Evolutionary conservation across 1,284 basidiomycete species (phyloP), one percentile per base, ranked within the genome.

Genomic region (Ustilago trichophora): DNA sequence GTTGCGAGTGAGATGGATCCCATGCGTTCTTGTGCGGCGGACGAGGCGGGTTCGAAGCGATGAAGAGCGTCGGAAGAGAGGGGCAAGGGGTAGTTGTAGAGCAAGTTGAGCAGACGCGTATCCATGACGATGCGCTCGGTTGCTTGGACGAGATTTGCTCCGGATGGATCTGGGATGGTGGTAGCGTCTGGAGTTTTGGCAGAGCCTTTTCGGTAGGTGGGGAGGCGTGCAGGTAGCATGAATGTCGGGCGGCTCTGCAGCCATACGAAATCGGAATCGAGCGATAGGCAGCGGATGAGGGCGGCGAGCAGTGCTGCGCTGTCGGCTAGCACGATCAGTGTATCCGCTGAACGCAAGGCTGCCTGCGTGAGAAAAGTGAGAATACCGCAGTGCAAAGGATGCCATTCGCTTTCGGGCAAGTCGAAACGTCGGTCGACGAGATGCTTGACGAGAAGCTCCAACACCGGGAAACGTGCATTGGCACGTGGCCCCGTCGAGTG

Each of bases 391-490:
- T 74, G 68, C 10, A 73, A 26, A 6, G 22, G 25, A n/a, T 76
- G 72, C 50, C 53, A 62, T 34, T 57, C 50, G 40, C 27, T 27
- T 35, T 70, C 53, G 4, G 56, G 29, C 26, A 54, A 26, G 41
- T 76, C 68, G 33, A 63, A 62, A 15, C 74, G 58, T n/a, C 74
- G 43, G 16, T 74, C 72, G 10, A 76, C 72, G 26, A 76, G 44
- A 43, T 76, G 72, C 54, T 74, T 73, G 26, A 73, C 64, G 3
- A 76, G 45, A 7, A 72, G 37, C 40, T 76, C 74, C 6, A 76
- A 41, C 21, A 76, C 52, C 8, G 74, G 68, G 22, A 76, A 76
- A n/a, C 52, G 47, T 11, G 43, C 50, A 25, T 55, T 52, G 33
- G 47, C 55, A 24, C 51, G 51, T 9, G 25, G 29, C 27, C 40